phyloP scores from a whole-genome alignment of 306 rosid species.

The Ormosia emarginata region DNA sequence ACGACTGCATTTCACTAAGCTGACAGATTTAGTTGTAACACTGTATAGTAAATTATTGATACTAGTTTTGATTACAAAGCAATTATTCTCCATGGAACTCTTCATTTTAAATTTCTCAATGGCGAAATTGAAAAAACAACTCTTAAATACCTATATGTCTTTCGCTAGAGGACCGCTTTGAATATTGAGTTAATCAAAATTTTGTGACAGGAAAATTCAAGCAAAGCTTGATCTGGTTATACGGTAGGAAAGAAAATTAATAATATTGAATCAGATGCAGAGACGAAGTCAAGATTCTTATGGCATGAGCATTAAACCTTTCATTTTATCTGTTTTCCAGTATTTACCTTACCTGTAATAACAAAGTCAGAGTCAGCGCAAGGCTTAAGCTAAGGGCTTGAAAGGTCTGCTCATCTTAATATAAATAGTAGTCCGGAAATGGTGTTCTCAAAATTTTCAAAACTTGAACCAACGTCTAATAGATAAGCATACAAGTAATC shows the following conservation, averaged over 20 bases:
- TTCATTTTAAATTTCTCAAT: not conserved
- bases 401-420: not conserved
- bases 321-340: not conserved
- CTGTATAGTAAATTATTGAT: conserved; percentile 26
- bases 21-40: conserved; percentile 9
- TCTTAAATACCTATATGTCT: not conserved
- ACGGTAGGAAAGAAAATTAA: not conserved
- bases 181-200: not conserved
- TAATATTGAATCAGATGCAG: not conserved
- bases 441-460: conserved; percentile 9
- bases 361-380: not conserved
- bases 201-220: not conserved
- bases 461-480: not conserved
- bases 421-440: not conserved
- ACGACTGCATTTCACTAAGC: conserved; percentile 29
- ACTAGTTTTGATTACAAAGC: not conserved
- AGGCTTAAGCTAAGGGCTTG: not conserved
- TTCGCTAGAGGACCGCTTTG: not conserved
- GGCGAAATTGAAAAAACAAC: not conserved
- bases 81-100: not conserved
- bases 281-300: too few species aligned
- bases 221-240: not conserved
- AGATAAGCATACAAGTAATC: not conserved
- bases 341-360: not conserved
- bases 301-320: not conserved